Evolutionary conservation across 2,329 filamentous ascomycete genomes (phyloP).

Genomic region (Cladophialophora psammophila): DNA sequence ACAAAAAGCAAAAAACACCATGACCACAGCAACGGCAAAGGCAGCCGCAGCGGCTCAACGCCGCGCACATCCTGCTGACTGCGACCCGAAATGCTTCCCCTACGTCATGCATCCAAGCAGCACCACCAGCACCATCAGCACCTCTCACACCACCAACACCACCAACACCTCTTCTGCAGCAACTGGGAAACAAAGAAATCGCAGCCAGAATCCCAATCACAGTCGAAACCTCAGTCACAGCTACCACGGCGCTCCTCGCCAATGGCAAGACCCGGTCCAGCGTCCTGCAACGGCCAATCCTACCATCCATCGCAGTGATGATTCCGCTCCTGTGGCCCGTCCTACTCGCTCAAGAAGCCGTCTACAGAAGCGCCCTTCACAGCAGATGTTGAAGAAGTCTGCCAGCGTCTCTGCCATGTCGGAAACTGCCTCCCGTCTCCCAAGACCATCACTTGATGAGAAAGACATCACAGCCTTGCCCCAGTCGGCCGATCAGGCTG

Average conservation of each 20-base stretch:
- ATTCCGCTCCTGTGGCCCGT: slow-evolving; percentile 7
- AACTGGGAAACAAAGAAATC: slow-evolving; percentile 13
- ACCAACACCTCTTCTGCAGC: neutral
- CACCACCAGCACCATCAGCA: neutral
- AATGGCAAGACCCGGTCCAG: slow-evolving; percentile 11
- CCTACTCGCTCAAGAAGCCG: slow-evolving; percentile 29
- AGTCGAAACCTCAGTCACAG: slow-evolving; percentile 17
- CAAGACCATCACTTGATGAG: slow-evolving; percentile 10
- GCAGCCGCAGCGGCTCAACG: neutral
- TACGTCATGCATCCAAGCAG: slow-evolving; percentile 16
- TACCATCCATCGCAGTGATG: slow-evolving; percentile 10
- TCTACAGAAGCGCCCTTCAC: slow-evolving; percentile 23
- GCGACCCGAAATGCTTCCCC: slow-evolving; percentile 7
- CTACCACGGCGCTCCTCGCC: slow-evolving; percentile 6
- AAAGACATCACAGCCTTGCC: slow-evolving; percentile 27
- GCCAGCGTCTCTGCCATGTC: slow-evolving; percentile 20
- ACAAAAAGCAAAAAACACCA: neutral
- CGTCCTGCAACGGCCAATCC: slow-evolving; percentile 14
- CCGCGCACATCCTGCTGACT: neutral
- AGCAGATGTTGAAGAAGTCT: slow-evolving; percentile 17
- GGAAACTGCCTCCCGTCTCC: slow-evolving; percentile 2
- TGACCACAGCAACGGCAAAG: neutral
- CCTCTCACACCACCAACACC: neutral
- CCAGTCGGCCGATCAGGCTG: slow-evolving; percentile 16
- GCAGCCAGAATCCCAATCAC: slow-evolving; percentile 12